A percentile compares a stretch with the other conserved stretches of the same genome.
Conservation (phyloP, 768 basidiomycete genomes). For the Lactarius vividus region DNA sequence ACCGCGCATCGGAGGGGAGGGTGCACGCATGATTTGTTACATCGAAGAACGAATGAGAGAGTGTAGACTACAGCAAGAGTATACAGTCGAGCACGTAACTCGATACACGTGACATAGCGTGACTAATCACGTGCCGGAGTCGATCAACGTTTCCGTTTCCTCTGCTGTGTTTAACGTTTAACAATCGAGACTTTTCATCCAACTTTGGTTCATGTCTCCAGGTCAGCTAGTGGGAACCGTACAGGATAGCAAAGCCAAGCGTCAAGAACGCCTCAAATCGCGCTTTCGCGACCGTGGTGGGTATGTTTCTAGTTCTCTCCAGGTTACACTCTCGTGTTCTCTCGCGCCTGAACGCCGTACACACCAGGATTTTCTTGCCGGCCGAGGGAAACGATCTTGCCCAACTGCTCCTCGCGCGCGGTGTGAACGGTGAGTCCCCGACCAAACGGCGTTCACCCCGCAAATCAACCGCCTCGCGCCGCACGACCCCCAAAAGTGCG, state of each 20-base stretch:
- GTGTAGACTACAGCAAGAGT: too few relatives aligned
- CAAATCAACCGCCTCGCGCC: not conserved
- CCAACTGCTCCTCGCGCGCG: slow-evolving; percentile 52
- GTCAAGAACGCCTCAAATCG: slow-evolving; percentile 60
- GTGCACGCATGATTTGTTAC: not conserved
- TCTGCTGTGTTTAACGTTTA: not conserved
- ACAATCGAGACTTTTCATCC: not conserved
- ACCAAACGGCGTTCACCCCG: slow-evolving; percentile 30
- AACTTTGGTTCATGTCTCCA: not conserved
- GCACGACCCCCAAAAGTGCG: not conserved
- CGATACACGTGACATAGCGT: not conserved
- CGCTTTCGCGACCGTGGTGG: slow-evolving; percentile 59
- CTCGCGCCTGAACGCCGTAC: not conserved
- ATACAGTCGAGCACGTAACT: too few relatives aligned
- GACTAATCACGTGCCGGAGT: not conserved
- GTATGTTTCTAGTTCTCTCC: slow-evolving; percentile 27
- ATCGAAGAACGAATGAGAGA: slow-evolving; percentile 3
- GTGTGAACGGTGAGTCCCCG: slow-evolving; percentile 48
- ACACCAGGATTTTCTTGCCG: slow-evolving; percentile 51
- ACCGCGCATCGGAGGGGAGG: not conserved
- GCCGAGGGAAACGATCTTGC: slow-evolving; percentile 47
- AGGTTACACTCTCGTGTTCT: not conserved
- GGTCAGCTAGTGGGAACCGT: slow-evolving; percentile 36
- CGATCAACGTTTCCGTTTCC: not conserved
- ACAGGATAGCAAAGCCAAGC: slow-evolving; percentile 59